phyloP scores from a whole-genome alignment of 306 rosid species.

The Lithocarpus polystachyus region DNA sequence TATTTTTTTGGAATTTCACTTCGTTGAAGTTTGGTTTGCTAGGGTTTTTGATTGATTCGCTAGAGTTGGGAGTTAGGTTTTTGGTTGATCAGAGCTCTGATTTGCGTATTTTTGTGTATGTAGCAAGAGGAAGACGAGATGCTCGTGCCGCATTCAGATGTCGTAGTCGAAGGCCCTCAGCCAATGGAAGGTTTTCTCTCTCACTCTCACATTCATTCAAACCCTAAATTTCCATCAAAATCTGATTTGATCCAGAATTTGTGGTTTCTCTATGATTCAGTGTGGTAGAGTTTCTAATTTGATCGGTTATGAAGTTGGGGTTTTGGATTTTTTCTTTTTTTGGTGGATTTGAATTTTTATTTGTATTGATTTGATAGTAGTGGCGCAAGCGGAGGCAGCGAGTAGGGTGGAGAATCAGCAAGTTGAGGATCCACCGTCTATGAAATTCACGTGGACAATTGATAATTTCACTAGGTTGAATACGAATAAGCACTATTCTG shows the following conservation, averaged over 20 bases:
- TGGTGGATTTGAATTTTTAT: not conserved
- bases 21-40: constrained; percentile 14
- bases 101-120: constrained; percentile 23
- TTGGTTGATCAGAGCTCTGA: constrained; percentile 34
- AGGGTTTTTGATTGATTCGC: constrained; percentile 41
- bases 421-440: constrained; percentile 63
- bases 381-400: constrained; percentile 45
- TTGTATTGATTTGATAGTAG: constrained; percentile 15
- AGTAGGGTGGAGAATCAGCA: constrained; percentile 44
- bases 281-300: not conserved
- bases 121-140: constrained; percentile 62
- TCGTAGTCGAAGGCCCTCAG: constrained; percentile 55
- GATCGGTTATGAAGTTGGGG: constrained; percentile 7
- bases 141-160: constrained; percentile 59
- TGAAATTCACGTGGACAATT: constrained; percentile 72
- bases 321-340: constrained; percentile 7
- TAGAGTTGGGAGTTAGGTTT: constrained; percentile 12
- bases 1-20: not conserved
- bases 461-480: constrained; percentile 61
- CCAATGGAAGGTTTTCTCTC: constrained; percentile 57
- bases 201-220: not conserved
- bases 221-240: constrained; percentile 8
- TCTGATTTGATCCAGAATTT: constrained; percentile 18
- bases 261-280: not conserved
- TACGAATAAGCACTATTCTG: constrained; percentile 62